These are phyloP conservation scores for Stachybotrys elegans DNA, from an alignment of 2,329 filamentous ascomycete species.

Conservation along the genomic window DNA sequence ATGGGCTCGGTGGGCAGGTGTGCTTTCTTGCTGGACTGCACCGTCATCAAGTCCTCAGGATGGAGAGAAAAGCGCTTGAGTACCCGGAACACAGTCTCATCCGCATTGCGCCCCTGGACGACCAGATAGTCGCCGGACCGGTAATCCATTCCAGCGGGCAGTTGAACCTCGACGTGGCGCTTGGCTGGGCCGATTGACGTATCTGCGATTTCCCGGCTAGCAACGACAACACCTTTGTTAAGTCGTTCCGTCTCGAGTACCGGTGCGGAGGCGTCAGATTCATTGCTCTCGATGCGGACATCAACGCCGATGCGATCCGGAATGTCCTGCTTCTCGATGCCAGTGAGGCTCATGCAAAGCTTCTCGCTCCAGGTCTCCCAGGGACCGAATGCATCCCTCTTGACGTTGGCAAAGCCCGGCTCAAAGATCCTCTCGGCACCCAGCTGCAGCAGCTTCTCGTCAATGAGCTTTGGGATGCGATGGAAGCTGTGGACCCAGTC, in stretches of 20 bases:
- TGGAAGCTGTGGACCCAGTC: slow-evolving; percentile 4
- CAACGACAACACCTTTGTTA: neutral
- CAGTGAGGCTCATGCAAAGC: slow-evolving; percentile 1
- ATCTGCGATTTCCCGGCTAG: neutral
- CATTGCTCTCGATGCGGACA: neutral
- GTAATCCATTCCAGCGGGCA: neutral
- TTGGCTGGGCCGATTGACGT: neutral
- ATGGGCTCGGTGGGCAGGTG: neutral
- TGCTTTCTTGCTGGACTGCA: slow-evolving; percentile 1
- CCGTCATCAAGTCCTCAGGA: neutral
- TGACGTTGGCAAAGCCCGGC: slow-evolving; percentile 3
- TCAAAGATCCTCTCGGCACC: slow-evolving; percentile 2
- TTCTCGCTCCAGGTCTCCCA: slow-evolving; percentile 3
- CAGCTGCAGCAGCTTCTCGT: neutral
- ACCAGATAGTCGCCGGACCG: slow-evolving; percentile 2
- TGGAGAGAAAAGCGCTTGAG: slow-evolving; percentile 2
- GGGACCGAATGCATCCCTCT: slow-evolving; percentile 1
- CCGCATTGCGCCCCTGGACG: slow-evolving; percentile 1
- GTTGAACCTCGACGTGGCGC: neutral
- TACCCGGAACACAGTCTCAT: neutral
- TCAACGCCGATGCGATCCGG: neutral
- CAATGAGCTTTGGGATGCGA: neutral
- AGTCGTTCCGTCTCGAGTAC: neutral
- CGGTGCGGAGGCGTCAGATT: neutral
- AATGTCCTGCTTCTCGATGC: neutral